Evolutionary conservation across 1,284 basidiomycete genomes (phyloP).

Genomic region (Vanrija sp.): DNA sequence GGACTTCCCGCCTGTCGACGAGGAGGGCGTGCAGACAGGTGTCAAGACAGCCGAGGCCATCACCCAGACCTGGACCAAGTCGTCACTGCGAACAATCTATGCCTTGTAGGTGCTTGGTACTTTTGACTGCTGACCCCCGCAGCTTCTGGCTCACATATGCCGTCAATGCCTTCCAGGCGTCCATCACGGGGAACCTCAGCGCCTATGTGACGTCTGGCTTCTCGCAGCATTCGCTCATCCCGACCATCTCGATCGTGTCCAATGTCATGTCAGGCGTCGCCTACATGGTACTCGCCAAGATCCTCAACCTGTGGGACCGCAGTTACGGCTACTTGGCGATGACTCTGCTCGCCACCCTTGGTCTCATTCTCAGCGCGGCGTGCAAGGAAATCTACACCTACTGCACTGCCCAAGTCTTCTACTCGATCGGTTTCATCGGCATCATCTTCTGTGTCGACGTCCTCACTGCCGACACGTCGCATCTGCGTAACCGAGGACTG

Average conservation of each 20-base stretch:
- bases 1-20: neutral
- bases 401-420: slow-evolving; percentile 39
- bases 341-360: slow-evolving; percentile 29
- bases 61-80: slow-evolving; percentile 33
- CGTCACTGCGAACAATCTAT: slow-evolving; percentile 26
- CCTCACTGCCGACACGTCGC: slow-evolving; percentile 47
- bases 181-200: slow-evolving; percentile 35
- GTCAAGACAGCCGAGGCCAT: slow-evolving; percentile 33
- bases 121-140: neutral
- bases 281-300: slow-evolving; percentile 37
- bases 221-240: slow-evolving; percentile 35
- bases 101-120: slow-evolving; percentile 22
- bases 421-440: slow-evolving; percentile 43
- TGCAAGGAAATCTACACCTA: slow-evolving; percentile 35
- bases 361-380: slow-evolving; percentile 38
- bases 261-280: slow-evolving; percentile 32
- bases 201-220: slow-evolving; percentile 35
- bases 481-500: slow-evolving; percentile 46
- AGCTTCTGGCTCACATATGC: slow-evolving; percentile 41
- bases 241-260: slow-evolving; percentile 39
- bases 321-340: slow-evolving; percentile 29
- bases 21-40: slow-evolving; percentile 24
- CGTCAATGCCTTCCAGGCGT: slow-evolving; percentile 38
- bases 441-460: slow-evolving; percentile 49
- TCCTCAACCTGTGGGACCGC: slow-evolving; percentile 39